phyloP scores from a whole-genome alignment of 1,139 yeast genomes.

The Waltiozyma sp. region DNA sequence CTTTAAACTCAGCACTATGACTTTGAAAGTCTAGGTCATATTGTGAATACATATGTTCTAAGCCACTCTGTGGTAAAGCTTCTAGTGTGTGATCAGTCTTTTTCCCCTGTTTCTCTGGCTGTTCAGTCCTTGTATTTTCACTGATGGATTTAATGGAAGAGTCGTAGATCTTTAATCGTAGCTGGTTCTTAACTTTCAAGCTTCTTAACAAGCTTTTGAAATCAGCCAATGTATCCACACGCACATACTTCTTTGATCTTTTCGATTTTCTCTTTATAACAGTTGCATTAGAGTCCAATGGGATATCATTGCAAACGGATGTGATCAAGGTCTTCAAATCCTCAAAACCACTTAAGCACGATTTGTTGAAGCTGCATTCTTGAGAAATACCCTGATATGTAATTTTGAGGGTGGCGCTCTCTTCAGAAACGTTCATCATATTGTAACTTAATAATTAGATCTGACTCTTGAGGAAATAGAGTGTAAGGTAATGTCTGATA shows the following conservation, averaged over 20 bases:
- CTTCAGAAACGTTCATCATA: not conserved
- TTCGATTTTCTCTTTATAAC: conserved; percentile 28
- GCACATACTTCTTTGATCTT: conserved; percentile 31
- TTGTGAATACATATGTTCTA: conserved; percentile 16
- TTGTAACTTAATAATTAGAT: too few species aligned
- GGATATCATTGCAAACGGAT: not conserved
- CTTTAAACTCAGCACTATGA: not conserved
- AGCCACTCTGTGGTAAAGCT: not conserved
- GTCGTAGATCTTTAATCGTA: conserved; percentile 14
- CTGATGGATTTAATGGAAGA: not conserved
- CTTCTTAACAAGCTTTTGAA: conserved; percentile 37
- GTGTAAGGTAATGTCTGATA: too few species aligned
- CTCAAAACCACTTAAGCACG: not conserved
- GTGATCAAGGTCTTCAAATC: not conserved
- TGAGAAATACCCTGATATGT: not conserved
- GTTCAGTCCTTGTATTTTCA: too few species aligned
- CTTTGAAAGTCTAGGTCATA: conserved; percentile 16
- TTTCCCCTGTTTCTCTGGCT: not conserved
- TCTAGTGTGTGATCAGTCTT: not conserved
- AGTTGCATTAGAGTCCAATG: not conserved
- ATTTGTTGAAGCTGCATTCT: not conserved
- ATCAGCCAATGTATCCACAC: conserved; percentile 30
- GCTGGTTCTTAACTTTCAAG: conserved; percentile 24
- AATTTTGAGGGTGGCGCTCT: not conserved
- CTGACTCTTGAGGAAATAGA: too few species aligned